phyloP scores from a whole-genome alignment of 2,329 filamentous ascomycete species.

The Ophiostoma angusticollis region DNA sequence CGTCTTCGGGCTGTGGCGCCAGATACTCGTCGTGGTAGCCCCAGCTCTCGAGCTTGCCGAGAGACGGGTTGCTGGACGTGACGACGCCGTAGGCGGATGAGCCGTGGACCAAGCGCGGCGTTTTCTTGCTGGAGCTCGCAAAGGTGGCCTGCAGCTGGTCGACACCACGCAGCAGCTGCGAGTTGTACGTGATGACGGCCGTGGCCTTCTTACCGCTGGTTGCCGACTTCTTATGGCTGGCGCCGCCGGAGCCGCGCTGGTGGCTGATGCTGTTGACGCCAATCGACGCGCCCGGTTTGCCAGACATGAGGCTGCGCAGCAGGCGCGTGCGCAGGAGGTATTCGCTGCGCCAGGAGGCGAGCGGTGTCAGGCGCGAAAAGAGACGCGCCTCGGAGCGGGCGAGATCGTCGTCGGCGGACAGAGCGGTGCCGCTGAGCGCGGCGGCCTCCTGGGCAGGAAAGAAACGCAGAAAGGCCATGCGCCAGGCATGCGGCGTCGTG shows the following conservation, averaged over 20 bases:
- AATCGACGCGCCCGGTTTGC: constrained; percentile 50
- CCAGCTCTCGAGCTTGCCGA: constrained; percentile 68
- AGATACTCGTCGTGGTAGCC: constrained; percentile 63
- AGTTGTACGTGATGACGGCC: constrained; percentile 74
- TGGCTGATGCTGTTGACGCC: constrained; percentile 30
- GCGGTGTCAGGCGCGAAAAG: constrained; percentile 68
- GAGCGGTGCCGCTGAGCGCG: neutral
- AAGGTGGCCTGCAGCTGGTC: constrained; percentile 73
- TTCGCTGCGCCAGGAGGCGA: constrained; percentile 93
- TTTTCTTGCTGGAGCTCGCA: constrained; percentile 46
- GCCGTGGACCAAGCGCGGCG: constrained; percentile 72
- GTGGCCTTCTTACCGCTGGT: constrained; percentile 47
- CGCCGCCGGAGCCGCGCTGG: too few relatives aligned
- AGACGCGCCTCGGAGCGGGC: constrained; percentile 61
- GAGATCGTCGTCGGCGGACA: constrained; percentile 25
- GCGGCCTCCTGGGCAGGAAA: constrained; percentile 59
- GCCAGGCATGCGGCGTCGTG: constrained; percentile 86
- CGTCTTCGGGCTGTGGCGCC: constrained; percentile 66
- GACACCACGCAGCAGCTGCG: constrained; percentile 65
- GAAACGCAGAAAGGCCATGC: constrained; percentile 79
- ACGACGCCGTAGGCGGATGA: constrained; percentile 64
- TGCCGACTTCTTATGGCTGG: constrained; percentile 35
- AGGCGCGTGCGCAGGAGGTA: constrained; percentile 81
- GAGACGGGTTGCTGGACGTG: constrained; percentile 69
- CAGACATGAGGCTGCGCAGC: constrained; percentile 65